These are phyloP conservation scores for Monosporascus sp. DNA, from an alignment of 2,329 filamentous ascomycete genomes.

Conservation along the genomic window DNA sequence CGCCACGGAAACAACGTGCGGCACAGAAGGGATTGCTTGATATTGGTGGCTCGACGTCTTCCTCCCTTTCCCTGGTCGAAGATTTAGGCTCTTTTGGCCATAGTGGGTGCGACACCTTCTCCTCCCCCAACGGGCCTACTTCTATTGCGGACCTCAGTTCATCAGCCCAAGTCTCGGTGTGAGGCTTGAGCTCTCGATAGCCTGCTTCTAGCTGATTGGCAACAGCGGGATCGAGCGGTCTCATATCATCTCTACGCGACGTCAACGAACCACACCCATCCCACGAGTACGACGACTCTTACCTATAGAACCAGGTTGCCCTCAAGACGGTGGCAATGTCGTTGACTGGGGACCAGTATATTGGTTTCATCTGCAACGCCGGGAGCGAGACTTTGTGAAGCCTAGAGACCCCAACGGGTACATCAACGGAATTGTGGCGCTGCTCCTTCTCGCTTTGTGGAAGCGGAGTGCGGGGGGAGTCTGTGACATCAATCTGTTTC, in stretches of 20 bases:
- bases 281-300: constrained; percentile 6
- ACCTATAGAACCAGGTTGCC: constrained; percentile 94
- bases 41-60: constrained; percentile 34
- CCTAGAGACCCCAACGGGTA: constrained; percentile 84
- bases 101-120: constrained; percentile 78
- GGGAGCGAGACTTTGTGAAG: constrained; percentile 85
- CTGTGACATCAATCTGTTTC: constrained; percentile 9
- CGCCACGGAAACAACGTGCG: constrained; percentile 52
- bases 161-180: constrained; percentile 88
- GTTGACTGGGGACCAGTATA: constrained; percentile 94
- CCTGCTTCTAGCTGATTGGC: constrained; percentile 92
- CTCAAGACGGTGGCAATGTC: constrained; percentile 78
- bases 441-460: constrained; percentile 16
- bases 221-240: constrained; percentile 76
- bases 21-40: constrained; percentile 54
- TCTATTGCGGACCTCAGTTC: constrained; percentile 87
- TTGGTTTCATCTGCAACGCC: constrained; percentile 82
- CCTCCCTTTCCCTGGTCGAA: constrained; percentile 24
- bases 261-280: constrained; percentile 3
- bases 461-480: constrained; percentile 4
- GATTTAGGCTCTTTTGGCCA: constrained; percentile 60
- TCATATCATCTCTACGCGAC: constrained; percentile 66
- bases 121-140: constrained; percentile 82
- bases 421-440: constrained; percentile 38
- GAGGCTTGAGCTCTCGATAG: constrained; percentile 78